Conservation (phyloP, 331 rosid genomes). For the Acacia concinna region DNA sequence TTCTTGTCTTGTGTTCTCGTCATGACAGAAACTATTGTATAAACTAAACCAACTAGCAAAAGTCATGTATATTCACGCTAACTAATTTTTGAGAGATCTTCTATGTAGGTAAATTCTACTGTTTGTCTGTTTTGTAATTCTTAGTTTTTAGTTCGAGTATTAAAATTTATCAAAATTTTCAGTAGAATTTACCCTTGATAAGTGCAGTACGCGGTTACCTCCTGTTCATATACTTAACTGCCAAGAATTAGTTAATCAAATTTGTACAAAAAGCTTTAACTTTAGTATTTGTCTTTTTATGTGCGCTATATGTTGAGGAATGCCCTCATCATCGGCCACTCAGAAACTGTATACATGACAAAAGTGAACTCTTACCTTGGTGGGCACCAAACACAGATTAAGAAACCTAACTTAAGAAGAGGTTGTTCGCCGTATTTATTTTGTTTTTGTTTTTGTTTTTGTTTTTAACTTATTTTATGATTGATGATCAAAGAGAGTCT, state of each 20-base stretch:
- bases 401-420: slow-evolving; percentile 17
- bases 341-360: slow-evolving; percentile 41
- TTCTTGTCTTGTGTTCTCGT: slow-evolving; percentile 25
- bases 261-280: not conserved
- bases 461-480: slow-evolving; percentile 31
- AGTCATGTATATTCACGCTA: not conserved
- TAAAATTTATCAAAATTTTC: no score
- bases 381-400: slow-evolving; percentile 29
- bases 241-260: not conserved
- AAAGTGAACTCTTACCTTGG: slow-evolving; percentile 41
- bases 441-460: slow-evolving; percentile 22
- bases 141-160: not conserved
- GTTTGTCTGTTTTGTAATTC: not conserved
- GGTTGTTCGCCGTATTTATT: not conserved
- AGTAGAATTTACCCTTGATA: no score
- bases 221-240: not conserved
- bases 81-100: not conserved
- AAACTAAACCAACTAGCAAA: not conserved
- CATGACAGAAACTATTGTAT: not conserved
- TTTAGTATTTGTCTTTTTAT: slow-evolving; percentile 32
- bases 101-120: not conserved
- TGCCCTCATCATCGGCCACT: slow-evolving; percentile 37
- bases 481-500: slow-evolving; percentile 23
- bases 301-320: slow-evolving; percentile 22
- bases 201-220: not conserved